Evolutionary conservation across 1,284 basidiomycete species (phyloP), one percentile per base, ranked within the genome.

Genomic region (Rhizopogon parksii): DNA sequence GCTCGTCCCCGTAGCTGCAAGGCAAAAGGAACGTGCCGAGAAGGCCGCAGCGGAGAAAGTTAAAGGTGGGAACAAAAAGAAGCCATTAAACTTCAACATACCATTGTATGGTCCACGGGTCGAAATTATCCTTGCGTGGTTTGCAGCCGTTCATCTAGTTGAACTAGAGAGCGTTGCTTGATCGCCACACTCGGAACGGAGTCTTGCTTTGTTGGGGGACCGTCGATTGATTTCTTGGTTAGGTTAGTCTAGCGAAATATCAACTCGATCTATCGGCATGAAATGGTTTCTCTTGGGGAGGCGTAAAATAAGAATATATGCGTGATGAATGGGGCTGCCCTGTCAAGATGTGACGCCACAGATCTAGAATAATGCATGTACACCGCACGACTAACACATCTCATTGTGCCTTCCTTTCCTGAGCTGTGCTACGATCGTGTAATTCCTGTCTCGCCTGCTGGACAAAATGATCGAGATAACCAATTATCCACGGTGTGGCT

Each of bases 71-170:
- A 72, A 59, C 54, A 68, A 74, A 68, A 81, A 80, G 71, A 83
- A 81, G 65, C 67, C 76, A 24, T 56, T 78, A 52, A 76, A 82
- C 40, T 83, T 90, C 65, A 88, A 82, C 61, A 88, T 91, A 50
- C 86, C 88, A 8, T 69, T 91, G 55, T 85, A 89, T 67, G 88
- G 88, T 0, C 87, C 88, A 36, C 76, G 88, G 5, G 88, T 91
- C 42, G 88, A 91, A 67, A 75, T 91, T 52, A 75, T 89, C 40
- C 72, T 91, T 52, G 88, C 88, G 39, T 91, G 87, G 87, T 68
- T 91, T 52, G 85, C 75, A 17, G 86, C 85, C 14, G 83, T 88
- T 50, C 82, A 87, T 72, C 65, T 91, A 38, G 79, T 78, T 7
- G 85, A 86, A 59, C 64, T 88, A 59, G 87, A 88, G 51, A 57